Percentiles rank a stretch among this genome's conserved stretches.
Evolutionary conservation across 768 basidiomycete genomes (phyloP).

Genomic region (Scleroderma bovista): DNA sequence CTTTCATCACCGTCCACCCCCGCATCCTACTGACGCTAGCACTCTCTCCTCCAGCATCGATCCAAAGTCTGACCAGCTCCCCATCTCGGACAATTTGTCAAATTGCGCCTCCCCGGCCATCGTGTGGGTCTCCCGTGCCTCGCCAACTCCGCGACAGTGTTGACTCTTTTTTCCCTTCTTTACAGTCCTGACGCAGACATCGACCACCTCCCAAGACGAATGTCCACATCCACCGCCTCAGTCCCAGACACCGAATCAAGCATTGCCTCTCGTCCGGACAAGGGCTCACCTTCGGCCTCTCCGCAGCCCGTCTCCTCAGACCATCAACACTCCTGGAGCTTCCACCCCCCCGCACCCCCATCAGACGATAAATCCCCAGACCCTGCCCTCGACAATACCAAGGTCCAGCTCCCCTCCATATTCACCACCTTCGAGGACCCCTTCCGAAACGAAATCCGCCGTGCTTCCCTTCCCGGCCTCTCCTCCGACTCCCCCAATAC

Average conservation of each 20-base stretch:
- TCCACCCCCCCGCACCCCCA: constrained; percentile 10
- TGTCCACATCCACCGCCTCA: constrained; percentile 74
- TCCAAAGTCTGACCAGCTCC: constrained; percentile 32
- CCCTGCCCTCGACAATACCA: constrained; percentile 38
- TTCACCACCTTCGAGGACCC: constrained; percentile 65
- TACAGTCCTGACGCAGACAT: constrained; percentile 42
- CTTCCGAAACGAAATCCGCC: constrained; percentile 48
- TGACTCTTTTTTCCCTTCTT: constrained; percentile 8
- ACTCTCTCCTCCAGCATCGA: constrained; percentile 29
- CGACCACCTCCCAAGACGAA: constrained; percentile 56
- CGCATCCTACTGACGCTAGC: constrained; percentile 5
- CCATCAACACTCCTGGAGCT: constrained; percentile 20
- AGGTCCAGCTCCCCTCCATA: constrained; percentile 71
- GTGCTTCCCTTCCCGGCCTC: constrained; percentile 60
- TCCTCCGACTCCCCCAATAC: constrained; percentile 40
- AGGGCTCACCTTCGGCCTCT: constrained; percentile 48
- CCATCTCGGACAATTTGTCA: constrained; percentile 43
- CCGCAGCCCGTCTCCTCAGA: constrained; percentile 36
- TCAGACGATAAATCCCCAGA: constrained; percentile 37
- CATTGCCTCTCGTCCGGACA: constrained; percentile 54
- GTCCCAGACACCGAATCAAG: constrained; percentile 60
- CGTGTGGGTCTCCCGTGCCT: constrained; percentile 34
- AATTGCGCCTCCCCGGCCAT: constrained; percentile 41
- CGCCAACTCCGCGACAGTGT: constrained; percentile 10
- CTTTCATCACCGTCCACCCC: background rate